These are phyloP conservation scores for Pythium periplocum DNA, from an alignment of 352 stramenopile species.

Conservation along the genomic window DNA sequence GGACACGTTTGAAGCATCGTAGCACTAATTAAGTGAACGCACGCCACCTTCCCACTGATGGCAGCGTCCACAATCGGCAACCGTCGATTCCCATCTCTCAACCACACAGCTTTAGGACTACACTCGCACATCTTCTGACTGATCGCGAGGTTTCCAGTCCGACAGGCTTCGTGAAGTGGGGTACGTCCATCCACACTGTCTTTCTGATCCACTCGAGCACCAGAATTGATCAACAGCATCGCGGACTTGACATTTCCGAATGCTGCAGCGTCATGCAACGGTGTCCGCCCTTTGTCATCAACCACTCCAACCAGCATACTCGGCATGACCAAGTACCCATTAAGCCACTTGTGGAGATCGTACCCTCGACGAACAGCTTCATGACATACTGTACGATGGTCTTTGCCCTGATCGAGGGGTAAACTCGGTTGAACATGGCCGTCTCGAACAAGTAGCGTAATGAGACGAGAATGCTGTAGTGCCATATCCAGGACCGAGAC, in stretches of 20 bases:
- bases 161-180: slow-evolving; percentile 18
- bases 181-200: slow-evolving; percentile 3
- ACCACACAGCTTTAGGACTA: slow-evolving; percentile 3
- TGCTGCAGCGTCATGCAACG: slow-evolving; percentile 20
- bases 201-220: slow-evolving; percentile 7
- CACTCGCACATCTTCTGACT: slow-evolving; percentile 5
- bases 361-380: slow-evolving; percentile 22
- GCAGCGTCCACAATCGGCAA: slow-evolving; percentile 3
- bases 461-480: slow-evolving; percentile 4
- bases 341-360: slow-evolving; percentile 20
- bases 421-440: slow-evolving; percentile 9
- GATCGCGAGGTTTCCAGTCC: slow-evolving; percentile 4
- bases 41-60: background rate
- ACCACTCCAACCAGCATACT: slow-evolving; percentile 11
- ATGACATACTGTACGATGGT: slow-evolving; percentile 16
- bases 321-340: slow-evolving; percentile 10
- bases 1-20: no score
- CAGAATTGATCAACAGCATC: slow-evolving; percentile 11
- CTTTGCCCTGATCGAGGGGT: slow-evolving; percentile 7
- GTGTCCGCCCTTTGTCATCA: slow-evolving; percentile 13
- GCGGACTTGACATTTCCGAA: slow-evolving; percentile 12
- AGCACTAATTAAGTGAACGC: background rate
- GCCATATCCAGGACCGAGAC: slow-evolving; percentile 14
- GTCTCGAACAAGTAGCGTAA: slow-evolving; percentile 11
- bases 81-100: slow-evolving; percentile 4